phyloP scores from a whole-genome alignment of 495 filamentous ascomycete species.

The Sphaerosporella brunnea region DNA sequence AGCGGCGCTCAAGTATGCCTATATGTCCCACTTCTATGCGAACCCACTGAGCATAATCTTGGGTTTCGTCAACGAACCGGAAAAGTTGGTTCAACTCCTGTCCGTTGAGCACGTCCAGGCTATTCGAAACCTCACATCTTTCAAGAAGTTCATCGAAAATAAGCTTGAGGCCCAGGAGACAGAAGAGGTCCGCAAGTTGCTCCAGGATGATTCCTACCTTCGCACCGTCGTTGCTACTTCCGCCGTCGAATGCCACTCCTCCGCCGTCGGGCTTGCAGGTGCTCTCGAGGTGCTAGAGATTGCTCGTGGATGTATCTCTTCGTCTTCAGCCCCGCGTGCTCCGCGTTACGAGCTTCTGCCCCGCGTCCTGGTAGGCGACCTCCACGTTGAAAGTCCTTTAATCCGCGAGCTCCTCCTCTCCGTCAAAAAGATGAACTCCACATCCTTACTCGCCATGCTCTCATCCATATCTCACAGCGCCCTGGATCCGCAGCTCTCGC shows the following conservation, averaged over 20 bases:
- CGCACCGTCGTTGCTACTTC: slow-evolving; percentile 26
- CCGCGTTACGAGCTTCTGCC: slow-evolving; percentile 38
- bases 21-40: slow-evolving; percentile 92
- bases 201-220: slow-evolving; percentile 38
- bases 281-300: slow-evolving; percentile 33
- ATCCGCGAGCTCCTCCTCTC: slow-evolving; percentile 38
- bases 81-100: slow-evolving; percentile 28
- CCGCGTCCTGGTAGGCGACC: slow-evolving; percentile 39
- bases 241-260: slow-evolving; percentile 27
- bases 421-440: slow-evolving; percentile 36
- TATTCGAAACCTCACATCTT: slow-evolving; percentile 62
- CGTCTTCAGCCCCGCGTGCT: slow-evolving; percentile 24
- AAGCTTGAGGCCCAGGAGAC: slow-evolving; percentile 29
- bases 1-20: slow-evolving; percentile 71
- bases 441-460: slow-evolving; percentile 20
- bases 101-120: slow-evolving; percentile 51
- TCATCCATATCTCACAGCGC: slow-evolving; percentile 7
- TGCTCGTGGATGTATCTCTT: slow-evolving; percentile 30
- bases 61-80: slow-evolving; percentile 25
- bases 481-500: slow-evolving; percentile 25
- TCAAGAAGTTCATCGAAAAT: slow-evolving; percentile 34
- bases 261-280: slow-evolving; percentile 32
- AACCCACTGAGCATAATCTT: slow-evolving; percentile 65
- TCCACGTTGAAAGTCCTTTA: slow-evolving; percentile 31
- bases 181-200: slow-evolving; percentile 30